Conservation (phyloP, 345 rosid genomes). For the Citrus trifoliata region DNA sequence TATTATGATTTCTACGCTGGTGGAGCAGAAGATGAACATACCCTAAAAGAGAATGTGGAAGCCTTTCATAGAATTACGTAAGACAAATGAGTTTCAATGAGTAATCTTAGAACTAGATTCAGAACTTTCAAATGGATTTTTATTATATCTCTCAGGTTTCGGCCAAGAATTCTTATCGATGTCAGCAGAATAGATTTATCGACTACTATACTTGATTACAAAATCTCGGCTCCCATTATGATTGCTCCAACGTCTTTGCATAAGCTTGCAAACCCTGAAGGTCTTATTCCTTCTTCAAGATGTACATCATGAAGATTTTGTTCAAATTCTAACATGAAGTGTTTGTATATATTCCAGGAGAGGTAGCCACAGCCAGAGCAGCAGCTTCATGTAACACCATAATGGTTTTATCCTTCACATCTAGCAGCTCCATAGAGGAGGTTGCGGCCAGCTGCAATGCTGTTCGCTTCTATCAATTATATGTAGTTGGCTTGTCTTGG, state of each 20-base stretch:
- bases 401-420: conserved; percentile 70
- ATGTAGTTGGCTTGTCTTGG: conserved; percentile 32
- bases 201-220: conserved; percentile 51
- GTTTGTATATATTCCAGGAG: conserved; percentile 49
- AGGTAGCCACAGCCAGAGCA: conserved; percentile 85
- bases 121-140: not conserved
- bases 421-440: conserved; percentile 71
- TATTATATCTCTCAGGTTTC: conserved; percentile 46
- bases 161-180: conserved; percentile 71
- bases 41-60: conserved; percentile 60
- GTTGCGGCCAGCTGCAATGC: conserved; percentile 85
- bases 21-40: conserved; percentile 78
- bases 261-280: conserved; percentile 70
- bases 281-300: conserved; percentile 27
- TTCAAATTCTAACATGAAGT: conserved; percentile 2
- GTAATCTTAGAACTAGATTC: not conserved
- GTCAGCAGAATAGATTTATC: conserved; percentile 58
- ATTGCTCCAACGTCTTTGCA: conserved; percentile 74
- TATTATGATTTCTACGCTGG: conserved; percentile 65
- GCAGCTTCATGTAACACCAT: conserved; percentile 76
- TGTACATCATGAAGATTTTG: not conserved
- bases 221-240: conserved; percentile 63
- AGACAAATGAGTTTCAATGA: not conserved
- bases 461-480: conserved; percentile 73
- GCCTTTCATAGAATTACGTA: conserved; percentile 69